phyloP scores from a whole-genome alignment of 1,284 basidiomycete genomes.

The Malassezia vespertilionis region DNA sequence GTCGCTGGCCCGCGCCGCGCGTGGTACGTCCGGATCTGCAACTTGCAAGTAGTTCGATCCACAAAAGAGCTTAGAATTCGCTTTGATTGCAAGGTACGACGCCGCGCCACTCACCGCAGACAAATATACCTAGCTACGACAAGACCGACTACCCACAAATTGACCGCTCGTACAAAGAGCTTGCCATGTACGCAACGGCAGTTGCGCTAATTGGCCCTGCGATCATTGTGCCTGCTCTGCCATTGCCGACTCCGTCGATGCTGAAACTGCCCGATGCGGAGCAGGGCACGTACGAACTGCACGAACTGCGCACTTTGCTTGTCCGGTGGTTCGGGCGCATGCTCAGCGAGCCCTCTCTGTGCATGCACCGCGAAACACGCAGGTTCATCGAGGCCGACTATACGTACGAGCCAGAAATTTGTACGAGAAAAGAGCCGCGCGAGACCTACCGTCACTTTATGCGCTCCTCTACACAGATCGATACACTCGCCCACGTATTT shows the following conservation, averaged over 20 bases:
- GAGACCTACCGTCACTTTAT: not conserved
- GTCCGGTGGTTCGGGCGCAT: constrained; percentile 31
- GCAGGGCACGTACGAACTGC: constrained; percentile 17
- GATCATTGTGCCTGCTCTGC: constrained; percentile 32
- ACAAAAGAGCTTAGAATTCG: constrained; percentile 10
- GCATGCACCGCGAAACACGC: constrained; percentile 33
- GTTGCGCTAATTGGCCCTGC: constrained; percentile 23
- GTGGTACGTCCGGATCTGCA: constrained; percentile 5
- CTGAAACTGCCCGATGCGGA: constrained; percentile 4
- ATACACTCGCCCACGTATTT: constrained; percentile 7
- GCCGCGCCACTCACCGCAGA: constrained; percentile 12
- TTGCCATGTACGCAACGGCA: constrained; percentile 29
- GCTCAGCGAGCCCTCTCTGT: constrained; percentile 21
- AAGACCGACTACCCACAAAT: constrained; percentile 25
- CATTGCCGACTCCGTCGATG: constrained; percentile 22
- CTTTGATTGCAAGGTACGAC: constrained; percentile 11
- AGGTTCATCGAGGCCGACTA: constrained; percentile 40
- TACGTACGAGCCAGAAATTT: constrained; percentile 27
- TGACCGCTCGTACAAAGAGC: constrained; percentile 30
- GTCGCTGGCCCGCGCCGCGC: not conserved
- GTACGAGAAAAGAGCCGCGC: constrained; percentile 1
- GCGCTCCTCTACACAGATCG: not conserved
- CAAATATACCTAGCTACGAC: constrained; percentile 37
- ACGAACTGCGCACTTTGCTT: constrained; percentile 31
- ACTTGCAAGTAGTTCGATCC: constrained; percentile 1